These are phyloP conservation scores for Cadophora luteo-olivacea DNA, from an alignment of 2,329 filamentous ascomycete genomes.

Conservation along the genomic window DNA sequence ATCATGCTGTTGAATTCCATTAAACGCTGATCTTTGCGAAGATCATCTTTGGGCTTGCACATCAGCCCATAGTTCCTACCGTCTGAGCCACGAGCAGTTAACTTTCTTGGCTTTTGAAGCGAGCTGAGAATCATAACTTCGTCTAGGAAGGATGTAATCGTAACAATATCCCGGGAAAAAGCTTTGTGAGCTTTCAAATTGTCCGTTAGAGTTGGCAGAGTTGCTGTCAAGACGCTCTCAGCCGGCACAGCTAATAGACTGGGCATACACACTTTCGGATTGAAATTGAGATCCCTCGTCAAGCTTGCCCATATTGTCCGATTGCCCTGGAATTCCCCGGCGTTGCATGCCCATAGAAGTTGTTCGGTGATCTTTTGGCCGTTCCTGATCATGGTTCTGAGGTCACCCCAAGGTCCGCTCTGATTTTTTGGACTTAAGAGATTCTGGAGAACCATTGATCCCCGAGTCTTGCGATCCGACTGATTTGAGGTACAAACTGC, in stretches of 20 bases:
- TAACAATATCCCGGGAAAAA: constrained; percentile 86
- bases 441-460: constrained; percentile 58
- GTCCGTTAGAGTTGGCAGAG: constrained; percentile 76
- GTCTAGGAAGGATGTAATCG: constrained; percentile 80
- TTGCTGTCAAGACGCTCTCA: constrained; percentile 83
- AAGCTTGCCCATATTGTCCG: constrained; percentile 74
- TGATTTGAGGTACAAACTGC: constrained; percentile 85
- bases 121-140: constrained; percentile 91
- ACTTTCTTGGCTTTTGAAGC: constrained; percentile 87
- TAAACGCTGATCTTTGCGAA: constrained; percentile 94
- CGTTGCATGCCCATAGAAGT: constrained; percentile 80
- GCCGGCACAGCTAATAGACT: constrained; percentile 89
- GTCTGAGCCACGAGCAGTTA: constrained; percentile 88
- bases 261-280: constrained; percentile 78
- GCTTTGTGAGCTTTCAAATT: constrained; percentile 79
- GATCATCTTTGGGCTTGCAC: constrained; percentile 97
- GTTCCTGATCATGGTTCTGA: constrained; percentile 74
- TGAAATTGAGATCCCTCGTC: constrained; percentile 80
- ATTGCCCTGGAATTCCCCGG: constrained; percentile 73
- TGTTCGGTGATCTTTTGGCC: constrained; percentile 86
- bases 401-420: constrained; percentile 53
- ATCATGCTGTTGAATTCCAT: constrained; percentile 99
- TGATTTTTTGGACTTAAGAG: constrained; percentile 49
- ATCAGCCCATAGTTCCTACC: constrained; percentile 88
- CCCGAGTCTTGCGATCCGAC: constrained; percentile 66